Evolutionary conservation across 2,329 filamentous ascomycete species (phyloP).

Genomic region (Talaromyces sp.): DNA sequence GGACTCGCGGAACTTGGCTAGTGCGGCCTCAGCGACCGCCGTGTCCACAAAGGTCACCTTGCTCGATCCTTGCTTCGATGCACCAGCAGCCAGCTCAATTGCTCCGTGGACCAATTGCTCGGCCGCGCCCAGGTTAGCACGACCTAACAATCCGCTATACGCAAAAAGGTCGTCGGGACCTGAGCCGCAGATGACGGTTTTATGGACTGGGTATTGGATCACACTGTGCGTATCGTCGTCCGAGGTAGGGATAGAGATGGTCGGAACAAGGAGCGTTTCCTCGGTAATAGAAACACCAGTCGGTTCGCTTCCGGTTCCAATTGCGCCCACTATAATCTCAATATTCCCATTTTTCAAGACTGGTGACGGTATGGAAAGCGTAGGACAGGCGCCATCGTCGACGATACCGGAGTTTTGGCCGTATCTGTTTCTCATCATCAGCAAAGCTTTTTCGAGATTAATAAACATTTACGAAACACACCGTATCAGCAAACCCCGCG

Average conservation of each 20-base stretch:
- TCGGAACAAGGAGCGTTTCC: constrained; percentile 70
- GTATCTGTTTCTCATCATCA: constrained; percentile 38
- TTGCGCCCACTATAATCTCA: constrained; percentile 55
- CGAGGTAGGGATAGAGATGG: constrained; percentile 63
- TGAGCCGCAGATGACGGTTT: constrained; percentile 66
- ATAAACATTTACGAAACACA: constrained; percentile 30
- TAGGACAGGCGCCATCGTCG: constrained; percentile 49
- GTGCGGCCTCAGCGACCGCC: constrained; percentile 55
- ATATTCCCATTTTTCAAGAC: constrained; percentile 52
- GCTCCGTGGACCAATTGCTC: constrained; percentile 29
- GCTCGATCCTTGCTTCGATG: constrained; percentile 28
- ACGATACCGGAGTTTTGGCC: constrained; percentile 47
- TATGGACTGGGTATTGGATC: constrained; percentile 78
- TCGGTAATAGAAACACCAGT: constrained; percentile 46
- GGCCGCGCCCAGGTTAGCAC: constrained; percentile 26
- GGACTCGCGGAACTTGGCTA: constrained; percentile 64
- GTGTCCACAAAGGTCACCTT: constrained; percentile 57
- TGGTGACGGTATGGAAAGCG: constrained; percentile 52
- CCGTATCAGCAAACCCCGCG: constrained; percentile 60
- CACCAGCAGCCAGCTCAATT: constrained; percentile 40
- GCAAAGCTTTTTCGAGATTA: background rate
- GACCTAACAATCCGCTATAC: constrained; percentile 27
- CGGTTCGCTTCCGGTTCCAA: constrained; percentile 45
- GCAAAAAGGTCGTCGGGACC: constrained; percentile 61
- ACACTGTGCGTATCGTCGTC: constrained; percentile 36